A percentile compares a stretch with the other conserved stretches of the same genome.
Conservation (phyloP, 83 land plant species). For the Thuja plicata region DNA sequence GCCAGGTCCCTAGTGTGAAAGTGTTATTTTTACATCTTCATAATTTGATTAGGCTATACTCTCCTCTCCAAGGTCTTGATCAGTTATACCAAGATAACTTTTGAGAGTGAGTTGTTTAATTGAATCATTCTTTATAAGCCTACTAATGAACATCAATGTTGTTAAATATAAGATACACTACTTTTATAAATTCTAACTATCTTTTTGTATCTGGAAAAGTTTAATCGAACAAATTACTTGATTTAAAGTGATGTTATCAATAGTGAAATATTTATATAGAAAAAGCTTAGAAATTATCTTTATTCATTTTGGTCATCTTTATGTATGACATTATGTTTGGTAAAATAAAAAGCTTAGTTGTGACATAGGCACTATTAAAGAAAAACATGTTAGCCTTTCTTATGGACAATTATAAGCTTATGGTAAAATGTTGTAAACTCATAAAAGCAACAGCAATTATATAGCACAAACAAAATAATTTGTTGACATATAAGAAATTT, state of each 20-base stretch:
- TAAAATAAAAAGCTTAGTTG: background rate
- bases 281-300: no score
- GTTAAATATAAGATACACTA: background rate
- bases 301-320: no score
- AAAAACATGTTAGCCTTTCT: background rate
- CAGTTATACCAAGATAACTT: background rate
- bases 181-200: background rate
- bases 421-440: background rate
- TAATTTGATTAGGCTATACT: background rate
- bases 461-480: background rate
- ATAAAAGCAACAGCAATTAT: no score
- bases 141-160: background rate
- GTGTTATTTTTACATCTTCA: background rate
- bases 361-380: background rate
- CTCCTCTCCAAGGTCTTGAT: background rate
- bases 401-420: background rate
- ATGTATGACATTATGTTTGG: background rate
- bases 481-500: background rate
- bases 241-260: no score
- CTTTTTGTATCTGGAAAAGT: no score
- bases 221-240: background rate
- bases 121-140: background rate
- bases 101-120: no score
- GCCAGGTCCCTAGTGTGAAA: background rate
- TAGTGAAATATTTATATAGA: no score